Conservation (phyloP, 257 asterid genomes). For the Capsicum rhomboideum region DNA sequence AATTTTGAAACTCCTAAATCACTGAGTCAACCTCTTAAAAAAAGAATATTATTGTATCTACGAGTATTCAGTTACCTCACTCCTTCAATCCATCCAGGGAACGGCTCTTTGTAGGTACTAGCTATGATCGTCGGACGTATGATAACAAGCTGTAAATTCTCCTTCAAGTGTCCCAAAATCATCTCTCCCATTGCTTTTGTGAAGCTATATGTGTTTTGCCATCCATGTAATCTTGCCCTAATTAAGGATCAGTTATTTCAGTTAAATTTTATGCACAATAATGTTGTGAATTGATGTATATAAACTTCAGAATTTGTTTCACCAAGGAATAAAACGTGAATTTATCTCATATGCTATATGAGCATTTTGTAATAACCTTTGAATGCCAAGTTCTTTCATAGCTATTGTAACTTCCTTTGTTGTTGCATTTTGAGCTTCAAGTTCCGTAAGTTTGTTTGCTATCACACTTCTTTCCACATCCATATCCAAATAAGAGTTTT, state of each 20-base stretch:
- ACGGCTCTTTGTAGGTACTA: slow-evolving; percentile 47
- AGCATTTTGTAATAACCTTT: slow-evolving; percentile 23
- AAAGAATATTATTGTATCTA: neutral
- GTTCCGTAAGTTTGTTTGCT: slow-evolving; percentile 18
- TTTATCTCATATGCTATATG: no score
- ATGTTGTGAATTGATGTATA: neutral
- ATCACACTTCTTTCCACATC: slow-evolving; percentile 25
- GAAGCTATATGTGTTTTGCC: slow-evolving; percentile 55
- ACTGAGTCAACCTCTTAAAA: no score
- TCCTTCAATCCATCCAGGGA: neutral
- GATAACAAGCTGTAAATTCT: slow-evolving; percentile 22
- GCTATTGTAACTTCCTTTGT: slow-evolving; percentile 23
- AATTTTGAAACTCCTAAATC: no score
- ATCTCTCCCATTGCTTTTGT: slow-evolving; percentile 74
- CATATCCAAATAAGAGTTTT: slow-evolving; percentile 30
- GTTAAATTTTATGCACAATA: neutral
- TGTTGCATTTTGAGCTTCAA: slow-evolving; percentile 16
- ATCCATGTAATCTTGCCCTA: slow-evolving; percentile 51
- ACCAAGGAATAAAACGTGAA: neutral
- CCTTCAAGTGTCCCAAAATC: slow-evolving; percentile 10
- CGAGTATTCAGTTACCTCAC: neutral
- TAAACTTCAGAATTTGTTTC: neutral
- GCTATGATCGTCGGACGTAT: slow-evolving; percentile 49
- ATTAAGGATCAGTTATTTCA: neutral
- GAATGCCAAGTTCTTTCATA: slow-evolving; percentile 48